Evolutionary conservation across 371 early-diverging fungal species (phyloP), one percentile per base, ranked within the genome.

Genomic region (Blakeslea trispora): DNA sequence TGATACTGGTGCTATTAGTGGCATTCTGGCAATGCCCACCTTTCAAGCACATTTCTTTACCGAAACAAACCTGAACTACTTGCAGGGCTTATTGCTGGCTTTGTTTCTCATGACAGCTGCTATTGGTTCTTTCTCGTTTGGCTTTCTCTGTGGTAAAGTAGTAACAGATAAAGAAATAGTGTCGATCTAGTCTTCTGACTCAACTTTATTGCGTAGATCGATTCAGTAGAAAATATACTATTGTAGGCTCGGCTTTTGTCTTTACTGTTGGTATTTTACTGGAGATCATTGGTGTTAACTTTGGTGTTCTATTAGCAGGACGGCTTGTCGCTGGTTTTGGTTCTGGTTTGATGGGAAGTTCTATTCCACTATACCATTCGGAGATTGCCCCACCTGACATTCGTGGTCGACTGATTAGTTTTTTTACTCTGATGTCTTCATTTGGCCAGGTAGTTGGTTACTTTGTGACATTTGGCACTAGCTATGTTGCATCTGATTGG

Each of bases 351-450:
- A 74, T 79, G 72, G 66, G 65, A 31, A 71, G 68, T 44, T 67
- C 64, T 3, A 63, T 74, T 22, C 71, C 74, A 17, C 50, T 74
- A 3, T 74, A 79, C 35, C 74, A 72, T 42, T 74, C 79, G n/a
- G 79, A 75, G 43, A 76, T 96, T 15, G 87, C 96, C n/a, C 90
- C 96, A 23, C 75, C 90, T 19, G 77, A 84, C 22, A 74, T 76
- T 35, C 72, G 80, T 53, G 80, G 77, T 24, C 67, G 75, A 9
- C 46, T 76, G 23, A 74, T 79, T 41, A 72, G 72, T 54, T 57
- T 74, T 13, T 76, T 72, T 34, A 66, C 72, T 7, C 31, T 74
- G 17, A 69, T 76, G 68, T 53, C 64, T 32, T 56, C 59, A 2
- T 60, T 72, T 45, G 80, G 80, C 45, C 74, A 72, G 42, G 66